These are phyloP conservation scores for Micromonas pusilla DNA, from an alignment of 139 green algal genomes.

Conservation along the genomic window DNA sequence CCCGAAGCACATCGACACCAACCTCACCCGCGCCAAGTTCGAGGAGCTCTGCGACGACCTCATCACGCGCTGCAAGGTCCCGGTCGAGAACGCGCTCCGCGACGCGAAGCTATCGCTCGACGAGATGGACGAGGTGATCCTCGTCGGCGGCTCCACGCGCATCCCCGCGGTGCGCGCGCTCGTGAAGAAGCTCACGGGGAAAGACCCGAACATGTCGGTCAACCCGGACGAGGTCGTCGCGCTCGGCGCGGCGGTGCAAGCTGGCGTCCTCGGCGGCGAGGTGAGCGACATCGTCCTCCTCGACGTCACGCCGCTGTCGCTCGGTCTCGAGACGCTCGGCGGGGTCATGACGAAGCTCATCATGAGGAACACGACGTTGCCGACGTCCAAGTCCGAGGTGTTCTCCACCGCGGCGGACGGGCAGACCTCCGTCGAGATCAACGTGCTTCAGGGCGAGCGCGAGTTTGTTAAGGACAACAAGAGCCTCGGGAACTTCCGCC, in stretches of 20 bases:
- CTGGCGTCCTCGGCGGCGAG: slow-evolving; percentile 56
- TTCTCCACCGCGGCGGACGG: slow-evolving; percentile 94
- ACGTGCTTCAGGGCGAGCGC: slow-evolving; percentile 83
- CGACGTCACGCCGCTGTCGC: slow-evolving; percentile 91
- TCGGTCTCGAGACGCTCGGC: slow-evolving; percentile 94
- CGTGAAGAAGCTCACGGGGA: slow-evolving; percentile 80
- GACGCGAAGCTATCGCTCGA: slow-evolving; percentile 86
- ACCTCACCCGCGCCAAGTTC: slow-evolving; percentile 78
- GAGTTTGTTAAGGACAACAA: slow-evolving; percentile 96
- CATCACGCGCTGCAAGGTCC: slow-evolving; percentile 56
- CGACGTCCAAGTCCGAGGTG: slow-evolving; percentile 89
- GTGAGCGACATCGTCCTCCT: slow-evolving; percentile 94
- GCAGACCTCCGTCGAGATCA: slow-evolving; percentile 96
- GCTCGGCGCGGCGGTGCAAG: slow-evolving; percentile 92
- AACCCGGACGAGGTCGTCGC: slow-evolving; percentile 99
- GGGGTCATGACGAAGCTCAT: slow-evolving; percentile 98
- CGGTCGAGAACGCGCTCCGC: slow-evolving; percentile 83
- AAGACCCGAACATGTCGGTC: slow-evolving; percentile 92
- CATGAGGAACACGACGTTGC: slow-evolving; percentile 93
- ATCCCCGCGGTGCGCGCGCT: slow-evolving; percentile 92
- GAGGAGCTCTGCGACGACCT: slow-evolving; percentile 80
- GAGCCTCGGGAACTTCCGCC: slow-evolving; percentile 85
- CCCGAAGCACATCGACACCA: slow-evolving; percentile 97
- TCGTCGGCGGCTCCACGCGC: slow-evolving; percentile 89
- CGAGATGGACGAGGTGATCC: slow-evolving; percentile 78